Base-by-base conservation (phyloP, 2,329 filamentous ascomycete genomes). In the Alternaria sp. region DNA sequence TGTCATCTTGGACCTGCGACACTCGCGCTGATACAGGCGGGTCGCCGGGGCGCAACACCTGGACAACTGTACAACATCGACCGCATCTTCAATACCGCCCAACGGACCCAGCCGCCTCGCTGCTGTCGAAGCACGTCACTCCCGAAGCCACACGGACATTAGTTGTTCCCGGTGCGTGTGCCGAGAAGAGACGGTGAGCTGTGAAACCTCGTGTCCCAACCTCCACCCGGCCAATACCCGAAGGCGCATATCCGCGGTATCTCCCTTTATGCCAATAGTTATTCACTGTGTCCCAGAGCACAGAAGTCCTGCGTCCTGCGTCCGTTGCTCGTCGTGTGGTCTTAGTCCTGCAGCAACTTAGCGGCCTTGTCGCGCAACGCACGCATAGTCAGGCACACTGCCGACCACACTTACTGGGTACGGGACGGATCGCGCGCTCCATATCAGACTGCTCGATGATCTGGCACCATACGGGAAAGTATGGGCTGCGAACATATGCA, bases 361-460 rank as follows among this genome's bases (percentile, higher is more conserved):
- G 54, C 61, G 49, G 52, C 58, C 57, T 66, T 47, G 51, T 47
- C 49, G 40, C 46, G 51, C 59, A 55, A 45, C 60, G 30, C 62
- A 53, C 67, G 61, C 69, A 68, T 70, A 58, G 30, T 63, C 61
- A 66, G 66, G 53, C 51, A 58, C 65, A 49, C 57, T 50, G 62
- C 68, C 56, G 62, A 61, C 63, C 56, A 66, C 61, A 40, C 59
- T 66, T 66, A 54, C 55, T 65, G 54, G 62, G 40, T 61, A 72
- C 74, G 76, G 76, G 71, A 79, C 75, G 75, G 76, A 70, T 74
- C 75, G 75, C 73, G 70, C 73, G 68, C 71, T 72, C 68, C 65
- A 66, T 63, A 67, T 49, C 56, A 64, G 63, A 66, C 64, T 62
- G 64, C 67, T 65, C 65, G 75, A 71, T 79, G 75, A 77, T 80